Conservation (phyloP, 306 rosid species). For the Datisca glomerata region DNA sequence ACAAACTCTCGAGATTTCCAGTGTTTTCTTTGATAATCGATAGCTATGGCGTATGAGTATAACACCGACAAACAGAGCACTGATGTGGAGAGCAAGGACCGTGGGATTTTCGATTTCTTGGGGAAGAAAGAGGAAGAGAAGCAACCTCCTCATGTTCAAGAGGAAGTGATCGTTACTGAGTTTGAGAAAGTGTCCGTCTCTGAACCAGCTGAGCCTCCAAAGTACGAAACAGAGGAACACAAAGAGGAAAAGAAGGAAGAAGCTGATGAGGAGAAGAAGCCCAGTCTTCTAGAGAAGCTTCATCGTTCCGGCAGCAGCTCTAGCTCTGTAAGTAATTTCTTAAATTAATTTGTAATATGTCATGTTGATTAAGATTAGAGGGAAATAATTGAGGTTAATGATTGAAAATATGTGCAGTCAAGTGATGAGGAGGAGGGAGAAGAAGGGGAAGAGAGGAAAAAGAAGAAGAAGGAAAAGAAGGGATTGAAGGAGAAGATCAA, state of each 20-base stretch:
- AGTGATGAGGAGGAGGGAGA: constrained; percentile 66
- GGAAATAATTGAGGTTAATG: too few species aligned
- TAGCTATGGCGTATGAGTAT: constrained; percentile 42
- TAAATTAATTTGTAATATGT: too few species aligned
- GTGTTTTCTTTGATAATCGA: neutral
- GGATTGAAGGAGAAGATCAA: constrained; percentile 10
- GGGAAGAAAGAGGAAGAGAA: constrained; percentile 41
- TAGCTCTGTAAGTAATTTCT: constrained; percentile 36
- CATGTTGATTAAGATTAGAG: too few species aligned
- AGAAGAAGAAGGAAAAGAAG: constrained; percentile 16
- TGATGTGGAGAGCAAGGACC: constrained; percentile 43
- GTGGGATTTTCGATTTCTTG: constrained; percentile 55
- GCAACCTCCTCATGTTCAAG: constrained; percentile 3
- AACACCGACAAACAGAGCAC: constrained; percentile 17
- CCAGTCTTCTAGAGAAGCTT: constrained; percentile 19
- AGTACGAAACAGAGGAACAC: constrained; percentile 7
- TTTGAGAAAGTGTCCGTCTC: constrained; percentile 17
- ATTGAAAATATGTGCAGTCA: too few species aligned
- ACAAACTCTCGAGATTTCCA: neutral
- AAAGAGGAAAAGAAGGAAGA: constrained; percentile 39
- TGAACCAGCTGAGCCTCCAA: constrained; percentile 5
- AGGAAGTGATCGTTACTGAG: constrained; percentile 16
- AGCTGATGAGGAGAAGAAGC: constrained; percentile 19
- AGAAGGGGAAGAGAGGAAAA: constrained; percentile 31
- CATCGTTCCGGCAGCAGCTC: constrained; percentile 28